Evolutionary conservation across 352 stramenopile genomes (phyloP).

Genomic region (Phytophthora hybrid): DNA sequence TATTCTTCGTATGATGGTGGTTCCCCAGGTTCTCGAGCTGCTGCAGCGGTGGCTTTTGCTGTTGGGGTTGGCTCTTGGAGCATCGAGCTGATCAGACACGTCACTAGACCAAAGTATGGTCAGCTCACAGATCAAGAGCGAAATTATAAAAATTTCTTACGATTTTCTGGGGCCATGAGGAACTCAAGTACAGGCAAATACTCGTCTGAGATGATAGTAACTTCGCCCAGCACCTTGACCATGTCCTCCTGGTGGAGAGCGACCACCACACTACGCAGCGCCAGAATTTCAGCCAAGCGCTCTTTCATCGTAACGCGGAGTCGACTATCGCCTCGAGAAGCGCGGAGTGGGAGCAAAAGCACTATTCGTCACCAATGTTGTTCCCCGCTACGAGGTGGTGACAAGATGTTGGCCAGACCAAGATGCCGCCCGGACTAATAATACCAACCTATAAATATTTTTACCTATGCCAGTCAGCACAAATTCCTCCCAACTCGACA

Average conservation of each 20-base stretch:
- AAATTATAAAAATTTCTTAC: slow-evolving; percentile 36
- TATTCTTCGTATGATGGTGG: slow-evolving; percentile 72
- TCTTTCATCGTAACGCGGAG: slow-evolving; percentile 45
- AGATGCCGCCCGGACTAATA: background rate
- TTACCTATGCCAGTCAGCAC: background rate
- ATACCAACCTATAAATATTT: slow-evolving; percentile 20
- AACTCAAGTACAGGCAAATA: slow-evolving; percentile 71
- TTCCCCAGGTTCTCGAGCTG: slow-evolving; percentile 41
- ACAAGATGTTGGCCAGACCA: background rate
- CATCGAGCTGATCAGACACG: slow-evolving; percentile 55
- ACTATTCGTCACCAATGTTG: slow-evolving; percentile 20
- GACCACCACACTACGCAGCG: slow-evolving; percentile 49
- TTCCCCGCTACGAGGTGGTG: background rate
- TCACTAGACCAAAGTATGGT: slow-evolving; percentile 36
- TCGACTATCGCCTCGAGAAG: slow-evolving; percentile 1
- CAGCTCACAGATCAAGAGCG: background rate
- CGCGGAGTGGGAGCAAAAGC: background rate
- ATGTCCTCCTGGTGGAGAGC: slow-evolving; percentile 58
- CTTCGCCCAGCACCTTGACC: slow-evolving; percentile 54
- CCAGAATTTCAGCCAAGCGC: slow-evolving; percentile 57
- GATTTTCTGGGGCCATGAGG: slow-evolving; percentile 68
- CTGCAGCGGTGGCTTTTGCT: slow-evolving; percentile 31
- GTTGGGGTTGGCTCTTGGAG: slow-evolving; percentile 50
- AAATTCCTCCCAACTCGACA: too few relatives aligned
- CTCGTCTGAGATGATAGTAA: slow-evolving; percentile 60